These are phyloP conservation scores for Leccinum boreale DNA, from an alignment of 768 basidiomycete genomes.

Conservation along the genomic window DNA sequence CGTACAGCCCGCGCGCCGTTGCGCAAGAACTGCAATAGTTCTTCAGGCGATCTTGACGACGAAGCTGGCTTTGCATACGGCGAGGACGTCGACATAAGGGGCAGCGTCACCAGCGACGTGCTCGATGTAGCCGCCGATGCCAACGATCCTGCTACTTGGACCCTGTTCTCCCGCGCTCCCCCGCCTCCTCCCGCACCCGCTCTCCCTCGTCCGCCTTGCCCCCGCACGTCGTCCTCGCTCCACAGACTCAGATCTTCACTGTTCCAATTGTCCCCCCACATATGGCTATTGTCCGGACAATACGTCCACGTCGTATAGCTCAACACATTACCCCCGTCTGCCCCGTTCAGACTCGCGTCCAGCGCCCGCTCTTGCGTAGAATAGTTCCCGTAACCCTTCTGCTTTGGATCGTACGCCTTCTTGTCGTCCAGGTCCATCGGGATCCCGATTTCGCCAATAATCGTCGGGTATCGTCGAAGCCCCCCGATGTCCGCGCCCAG, in stretches of 20 bases:
- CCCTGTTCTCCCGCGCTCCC: background rate
- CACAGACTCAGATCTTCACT: conserved; percentile 92
- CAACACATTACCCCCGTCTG: conserved; percentile 72
- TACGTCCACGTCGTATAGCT: conserved; percentile 91
- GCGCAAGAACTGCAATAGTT: conserved; percentile 61
- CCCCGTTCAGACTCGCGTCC: conserved; percentile 76
- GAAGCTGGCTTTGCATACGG: background rate
- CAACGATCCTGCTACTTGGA: background rate
- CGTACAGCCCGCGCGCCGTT: conserved; percentile 82
- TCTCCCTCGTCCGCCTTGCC: background rate
- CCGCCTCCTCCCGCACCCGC: background rate
- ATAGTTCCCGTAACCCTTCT: conserved; percentile 67
- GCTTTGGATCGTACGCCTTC: conserved; percentile 61
- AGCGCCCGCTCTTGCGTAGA: conserved; percentile 76
- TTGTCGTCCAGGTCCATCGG: conserved; percentile 94
- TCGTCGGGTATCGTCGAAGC: conserved; percentile 61
- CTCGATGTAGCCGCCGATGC: conserved; percentile 15
- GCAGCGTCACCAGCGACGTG: conserved; percentile 19
- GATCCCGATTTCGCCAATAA: conserved; percentile 94
- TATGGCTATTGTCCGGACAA: conserved; percentile 74
- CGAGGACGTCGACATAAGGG: conserved; percentile 12
- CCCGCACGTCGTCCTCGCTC: conserved; percentile 68
- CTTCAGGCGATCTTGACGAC: conserved; percentile 5
- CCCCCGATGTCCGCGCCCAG: conserved; percentile 38
- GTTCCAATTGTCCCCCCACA: conserved; percentile 97